A percentile compares a stretch with the other conserved stretches of the same genome.
Conservation (phyloP, 306 rosid genomes). For the Acmispon strigosus region DNA sequence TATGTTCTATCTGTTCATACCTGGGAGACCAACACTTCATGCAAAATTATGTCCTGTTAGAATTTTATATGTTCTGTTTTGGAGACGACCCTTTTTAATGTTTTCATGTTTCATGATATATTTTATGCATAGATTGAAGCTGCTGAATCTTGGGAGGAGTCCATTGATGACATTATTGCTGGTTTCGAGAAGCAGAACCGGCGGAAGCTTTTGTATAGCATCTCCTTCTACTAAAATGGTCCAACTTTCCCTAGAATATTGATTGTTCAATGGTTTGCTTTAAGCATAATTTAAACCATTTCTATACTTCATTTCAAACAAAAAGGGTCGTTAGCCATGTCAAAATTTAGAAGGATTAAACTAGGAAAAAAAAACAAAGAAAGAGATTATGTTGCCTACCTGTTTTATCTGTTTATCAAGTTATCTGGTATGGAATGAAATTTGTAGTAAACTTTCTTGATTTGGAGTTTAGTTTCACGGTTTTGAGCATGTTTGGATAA, state of each 20-base stretch:
- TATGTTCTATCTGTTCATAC: too few species aligned
- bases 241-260: neutral
- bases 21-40: neutral
- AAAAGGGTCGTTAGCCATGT: neutral
- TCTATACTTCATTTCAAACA: constrained; percentile 3
- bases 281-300: neutral
- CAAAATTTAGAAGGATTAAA: neutral
- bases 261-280: neutral
- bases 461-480: neutral
- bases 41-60: neutral
- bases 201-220: constrained; percentile 65
- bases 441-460: neutral
- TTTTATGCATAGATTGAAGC: constrained; percentile 54
- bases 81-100: neutral
- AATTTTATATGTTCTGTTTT: neutral
- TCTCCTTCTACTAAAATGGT: constrained; percentile 67
- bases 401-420: neutral
- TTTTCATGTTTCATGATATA: neutral
- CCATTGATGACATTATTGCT: constrained; percentile 60
- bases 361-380: neutral
- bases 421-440: neutral
- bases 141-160: constrained; percentile 85
- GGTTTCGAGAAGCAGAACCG: constrained; percentile 73
- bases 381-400: neutral
- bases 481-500: too few species aligned